Evolutionary conservation across 441 rosid species (phyloP), one percentile per base, ranked within the genome.

Genomic region (Biscutella auriculata): DNA sequence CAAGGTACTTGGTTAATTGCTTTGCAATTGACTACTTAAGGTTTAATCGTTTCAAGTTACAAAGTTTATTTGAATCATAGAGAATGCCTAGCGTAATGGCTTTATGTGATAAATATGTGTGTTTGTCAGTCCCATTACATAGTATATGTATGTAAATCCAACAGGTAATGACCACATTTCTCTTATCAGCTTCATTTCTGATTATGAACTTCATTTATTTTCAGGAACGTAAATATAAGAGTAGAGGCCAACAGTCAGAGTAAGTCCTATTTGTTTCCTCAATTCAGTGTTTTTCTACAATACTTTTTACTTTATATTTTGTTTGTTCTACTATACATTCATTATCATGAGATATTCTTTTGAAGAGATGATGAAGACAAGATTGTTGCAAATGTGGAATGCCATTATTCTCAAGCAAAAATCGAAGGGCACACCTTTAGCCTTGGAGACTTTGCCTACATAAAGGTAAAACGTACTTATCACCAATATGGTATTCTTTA

Each of bases 331-430:
- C 47, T 41, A 47, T 70, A 36, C 57, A 62, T 67, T 58, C 45
- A 33, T 57, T 45, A 49, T 58, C 32, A 14, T 62, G 54, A 59
- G 48, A 32, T 3, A 21, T 65, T 37, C 33, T 65, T 48, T 70
- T 53, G 35, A 34, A 80, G 83, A 42, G 87, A 80, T 70, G 95
- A 86, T 65, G 87, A 93, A 74, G 93, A 88, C 72, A 74, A 75
- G 76, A 74, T 88, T 66, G 70, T 85, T 54, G 73, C 80, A 74
- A 81, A 88, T 61, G 98, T 85, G 74, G 82, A 82, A 81, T 82
- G 90, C 64, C 98, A 88, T 77, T 88, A 87, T 62, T 57, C 61
- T 57, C 90, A 78, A 70, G 98, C 95, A 75, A 67, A 69, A 51
- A 62, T 93, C 53, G 71, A 55, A 15, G 81, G 78, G 23, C 68